Evolutionary conservation across 768 basidiomycete species (phyloP).

Genomic region (Pisolithus marmoratus): DNA sequence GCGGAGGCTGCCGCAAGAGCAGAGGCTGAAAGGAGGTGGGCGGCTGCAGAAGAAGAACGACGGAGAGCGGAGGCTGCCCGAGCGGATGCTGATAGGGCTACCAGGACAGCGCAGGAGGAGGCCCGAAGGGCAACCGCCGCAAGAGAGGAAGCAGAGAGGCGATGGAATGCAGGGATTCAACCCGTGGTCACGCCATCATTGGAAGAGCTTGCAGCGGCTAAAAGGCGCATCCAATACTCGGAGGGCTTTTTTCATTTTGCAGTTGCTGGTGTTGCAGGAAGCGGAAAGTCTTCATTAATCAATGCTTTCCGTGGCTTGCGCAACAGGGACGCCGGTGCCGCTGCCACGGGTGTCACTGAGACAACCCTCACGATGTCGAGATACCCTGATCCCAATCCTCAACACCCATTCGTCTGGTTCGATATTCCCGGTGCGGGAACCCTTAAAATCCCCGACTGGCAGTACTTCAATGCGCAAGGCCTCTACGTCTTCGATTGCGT

Average conservation of each 20-base stretch:
- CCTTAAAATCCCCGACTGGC: slow-evolving; percentile 26
- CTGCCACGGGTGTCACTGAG: slow-evolving; percentile 24
- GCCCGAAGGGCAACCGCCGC: slow-evolving; percentile 1
- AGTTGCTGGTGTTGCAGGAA: slow-evolving; percentile 28
- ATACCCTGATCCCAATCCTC: slow-evolving; percentile 20
- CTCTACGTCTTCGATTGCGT: slow-evolving; percentile 33
- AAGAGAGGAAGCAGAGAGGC: slow-evolving; percentile 12
- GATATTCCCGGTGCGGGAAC: slow-evolving; percentile 35
- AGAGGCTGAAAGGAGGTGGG: slow-evolving; percentile 6
- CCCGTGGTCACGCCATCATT: slow-evolving; percentile 18
- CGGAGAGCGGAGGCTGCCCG: background rate
- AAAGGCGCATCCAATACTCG: slow-evolving; percentile 13
- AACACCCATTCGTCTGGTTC: slow-evolving; percentile 26
- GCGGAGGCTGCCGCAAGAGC: slow-evolving; percentile 8
- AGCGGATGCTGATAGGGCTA: slow-evolving; percentile 6
- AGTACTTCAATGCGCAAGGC: slow-evolving; percentile 32
- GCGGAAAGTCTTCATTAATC: slow-evolving; percentile 33
- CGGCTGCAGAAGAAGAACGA: slow-evolving; percentile 3
- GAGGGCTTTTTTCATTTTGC: slow-evolving; percentile 29
- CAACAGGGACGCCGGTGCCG: slow-evolving; percentile 15
- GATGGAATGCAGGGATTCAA: slow-evolving; percentile 19
- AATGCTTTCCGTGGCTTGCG: slow-evolving; percentile 30
- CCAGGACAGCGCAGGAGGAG: slow-evolving; percentile 12
- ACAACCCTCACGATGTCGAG: slow-evolving; percentile 23
- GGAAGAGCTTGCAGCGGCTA: slow-evolving; percentile 13